Evolutionary conservation across 176 grass and related monocot species (phyloP).

Genomic region (Echinochloa phyllopogon): DNA sequence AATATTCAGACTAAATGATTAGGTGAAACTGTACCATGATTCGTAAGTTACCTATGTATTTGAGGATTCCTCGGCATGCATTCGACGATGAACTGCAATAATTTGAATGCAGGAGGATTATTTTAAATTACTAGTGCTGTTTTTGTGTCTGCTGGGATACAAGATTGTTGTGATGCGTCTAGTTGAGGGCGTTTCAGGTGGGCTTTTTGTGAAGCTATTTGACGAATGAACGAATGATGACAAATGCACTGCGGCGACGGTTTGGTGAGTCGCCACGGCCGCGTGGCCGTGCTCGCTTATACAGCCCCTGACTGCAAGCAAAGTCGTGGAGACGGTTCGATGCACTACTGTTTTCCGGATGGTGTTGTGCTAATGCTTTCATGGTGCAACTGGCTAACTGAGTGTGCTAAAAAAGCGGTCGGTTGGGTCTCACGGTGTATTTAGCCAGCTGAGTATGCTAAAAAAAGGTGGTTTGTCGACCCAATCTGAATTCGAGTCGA

Average conservation of each 20-base stretch:
- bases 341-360: not conserved
- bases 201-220: not conserved
- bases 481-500: too few relatives aligned
- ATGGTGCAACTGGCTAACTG: too few relatives aligned
- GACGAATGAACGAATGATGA: not conserved
- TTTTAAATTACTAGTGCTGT: not conserved
- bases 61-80: slow-evolving; percentile 39
- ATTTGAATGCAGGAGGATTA: slow-evolving; percentile 45
- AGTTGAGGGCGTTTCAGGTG: not conserved
- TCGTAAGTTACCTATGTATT: slow-evolving; percentile 34
- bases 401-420: too few relatives aligned
- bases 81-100: slow-evolving; percentile 46
- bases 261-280: too few relatives aligned
- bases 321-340: not conserved
- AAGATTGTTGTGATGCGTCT: not conserved
- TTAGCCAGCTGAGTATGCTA: too few relatives aligned
- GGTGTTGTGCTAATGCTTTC: too few relatives aligned
- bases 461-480: too few relatives aligned
- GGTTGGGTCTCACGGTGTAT: too few relatives aligned
- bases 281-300: not conserved
- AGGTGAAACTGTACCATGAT: slow-evolving; percentile 31
- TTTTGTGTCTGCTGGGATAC: not conserved
- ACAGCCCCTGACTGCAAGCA: not conserved
- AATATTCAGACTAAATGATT: slow-evolving; percentile 40
- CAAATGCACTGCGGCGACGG: not conserved